Evolutionary conservation across 495 filamentous ascomycete species (phyloP), one percentile per base, ranked within the genome.

Genomic region (Aspergillus sclerotiicarbonarius): DNA sequence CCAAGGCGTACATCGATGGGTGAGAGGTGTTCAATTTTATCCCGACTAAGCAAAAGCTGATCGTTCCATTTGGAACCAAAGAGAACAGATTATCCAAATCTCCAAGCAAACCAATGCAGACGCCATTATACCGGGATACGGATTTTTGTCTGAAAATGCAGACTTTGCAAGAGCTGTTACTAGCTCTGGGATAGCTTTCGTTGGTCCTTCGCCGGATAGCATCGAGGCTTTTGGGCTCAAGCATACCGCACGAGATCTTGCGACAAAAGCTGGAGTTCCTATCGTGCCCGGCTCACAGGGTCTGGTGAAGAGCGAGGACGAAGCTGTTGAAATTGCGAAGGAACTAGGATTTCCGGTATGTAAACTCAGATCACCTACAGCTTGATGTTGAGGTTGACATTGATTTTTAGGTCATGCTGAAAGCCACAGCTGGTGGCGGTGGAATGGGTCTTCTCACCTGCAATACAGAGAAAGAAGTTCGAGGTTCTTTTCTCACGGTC

Each of bases 201-300:
- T 79, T 10, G 84, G 84, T 0, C 84, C 84, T 12, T 70, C 67
- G 30, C 70, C 82, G 4, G 74, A 82, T 35, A 67, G 70, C 19
- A 86, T 87, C 18, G 71, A 80, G 45, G 69, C 71, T 0, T 82
- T 86, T 57, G 84, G 84, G 4, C 56, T 84, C 9, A 87, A 87
- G 60, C 84, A 85, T 62, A 67, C 72, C 8, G 84, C 84, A 9
- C 65, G 80, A 9, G 75, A 76, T 0, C 66, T 83, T 45, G 80
- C 81, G 8, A 66, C 70, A 3, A 74, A 75, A 39, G 78, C 82
- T 16, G 75, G 72, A 13, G 79, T 84, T 3, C 82, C 82, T 1
- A 74, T 84, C 29, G 76, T 84, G 1, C 80, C 82, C 15, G 82
- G 82, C 2, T 76, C 78, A 0, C 62, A 75, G 43, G 76, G 81